A percentile compares a stretch with the other conserved stretches of the same genome.
These are phyloP conservation scores for Lipomyces spencermartinsiae DNA, from an alignment of 805 yeast species.

Conservation along the genomic window DNA sequence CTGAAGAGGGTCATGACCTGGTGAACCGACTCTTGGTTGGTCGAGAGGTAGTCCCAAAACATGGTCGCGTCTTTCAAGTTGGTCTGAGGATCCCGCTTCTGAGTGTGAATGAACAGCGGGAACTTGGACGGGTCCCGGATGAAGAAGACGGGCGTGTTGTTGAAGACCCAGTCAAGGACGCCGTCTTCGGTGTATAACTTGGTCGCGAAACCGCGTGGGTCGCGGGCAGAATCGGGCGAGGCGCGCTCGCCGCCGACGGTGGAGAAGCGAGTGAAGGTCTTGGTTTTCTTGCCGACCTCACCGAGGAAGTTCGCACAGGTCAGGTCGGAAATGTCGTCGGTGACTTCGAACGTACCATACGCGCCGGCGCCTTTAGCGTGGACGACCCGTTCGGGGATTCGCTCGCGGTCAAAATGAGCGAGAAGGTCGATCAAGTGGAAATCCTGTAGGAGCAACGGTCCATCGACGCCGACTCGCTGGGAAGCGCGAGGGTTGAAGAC, in stretches of 20 bases:
- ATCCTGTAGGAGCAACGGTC: slow-evolving; percentile 66
- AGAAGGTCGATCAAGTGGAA: slow-evolving; percentile 61
- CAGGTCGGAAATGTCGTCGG: slow-evolving; percentile 62
- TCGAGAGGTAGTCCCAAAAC: slow-evolving; percentile 64
- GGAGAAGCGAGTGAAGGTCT: slow-evolving; percentile 63
- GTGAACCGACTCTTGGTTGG: slow-evolving; percentile 63
- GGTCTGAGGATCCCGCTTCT: slow-evolving; percentile 71
- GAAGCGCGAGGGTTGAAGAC: slow-evolving; percentile 62
- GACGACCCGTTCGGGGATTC: slow-evolving; percentile 71
- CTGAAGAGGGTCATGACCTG: slow-evolving; percentile 64
- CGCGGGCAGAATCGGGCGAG: slow-evolving; percentile 69
- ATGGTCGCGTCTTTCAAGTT: slow-evolving; percentile 60
- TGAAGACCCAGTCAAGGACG: slow-evolving; percentile 73
- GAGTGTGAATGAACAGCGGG: slow-evolving; percentile 71
- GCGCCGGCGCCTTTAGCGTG: slow-evolving; percentile 74
- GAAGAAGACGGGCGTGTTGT: slow-evolving; percentile 73
- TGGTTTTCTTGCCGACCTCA: slow-evolving; percentile 77
- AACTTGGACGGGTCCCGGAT: slow-evolving; percentile 69
- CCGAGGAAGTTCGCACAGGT: slow-evolving; percentile 61
- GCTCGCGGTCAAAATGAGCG: slow-evolving; percentile 67
- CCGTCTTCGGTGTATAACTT: slow-evolving; percentile 74
- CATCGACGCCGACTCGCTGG: slow-evolving; percentile 58
- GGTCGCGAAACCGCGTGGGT: slow-evolving; percentile 72
- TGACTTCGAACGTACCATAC: slow-evolving; percentile 62
- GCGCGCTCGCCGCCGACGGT: slow-evolving; percentile 76